phyloP scores from a whole-genome alignment of 768 basidiomycete genomes.

The Russula sp. region DNA sequence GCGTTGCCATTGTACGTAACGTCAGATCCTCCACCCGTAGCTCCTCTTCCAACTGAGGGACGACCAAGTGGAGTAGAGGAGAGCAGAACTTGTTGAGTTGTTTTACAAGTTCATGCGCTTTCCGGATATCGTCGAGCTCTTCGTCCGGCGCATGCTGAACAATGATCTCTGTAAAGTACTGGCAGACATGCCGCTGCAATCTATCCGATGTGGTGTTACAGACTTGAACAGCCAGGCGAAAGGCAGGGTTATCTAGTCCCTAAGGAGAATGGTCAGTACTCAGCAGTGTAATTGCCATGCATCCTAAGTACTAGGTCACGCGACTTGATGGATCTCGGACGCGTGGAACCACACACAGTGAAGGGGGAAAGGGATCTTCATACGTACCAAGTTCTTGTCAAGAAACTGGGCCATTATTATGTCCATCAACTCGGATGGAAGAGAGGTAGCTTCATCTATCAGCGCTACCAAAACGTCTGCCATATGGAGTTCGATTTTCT shows the following conservation, averaged over 20 bases:
- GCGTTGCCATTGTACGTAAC: conserved; percentile 74
- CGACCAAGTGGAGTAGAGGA: conserved; percentile 75
- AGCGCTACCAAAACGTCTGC: conserved; percentile 86
- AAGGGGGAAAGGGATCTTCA: background rate
- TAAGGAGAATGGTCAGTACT: conserved; percentile 26
- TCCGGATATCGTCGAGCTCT: conserved; percentile 59
- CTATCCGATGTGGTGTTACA: conserved; percentile 81
- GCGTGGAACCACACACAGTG: background rate
- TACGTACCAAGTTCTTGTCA: conserved; percentile 64
- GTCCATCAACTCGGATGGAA: conserved; percentile 79
- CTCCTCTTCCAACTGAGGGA: conserved; percentile 90
- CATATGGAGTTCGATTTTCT: conserved; percentile 80
- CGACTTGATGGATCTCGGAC: background rate
- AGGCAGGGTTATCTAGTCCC: conserved; percentile 68
- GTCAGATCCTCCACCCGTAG: conserved; percentile 66
- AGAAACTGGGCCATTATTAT: conserved; percentile 78
- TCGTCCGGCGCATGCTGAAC: conserved; percentile 52
- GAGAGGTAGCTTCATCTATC: conserved; percentile 73
- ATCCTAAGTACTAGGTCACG: background rate
- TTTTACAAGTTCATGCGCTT: conserved; percentile 81
- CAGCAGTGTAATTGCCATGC: background rate
- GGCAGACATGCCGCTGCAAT: conserved; percentile 80
- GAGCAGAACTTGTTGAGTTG: conserved; percentile 76
- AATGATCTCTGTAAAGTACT: conserved; percentile 91
- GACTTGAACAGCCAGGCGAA: conserved; percentile 76